These are phyloP conservation scores for Pseudogymnoascus sp. DNA, from an alignment of 2,329 filamentous ascomycete genomes.

Conservation along the genomic window DNA sequence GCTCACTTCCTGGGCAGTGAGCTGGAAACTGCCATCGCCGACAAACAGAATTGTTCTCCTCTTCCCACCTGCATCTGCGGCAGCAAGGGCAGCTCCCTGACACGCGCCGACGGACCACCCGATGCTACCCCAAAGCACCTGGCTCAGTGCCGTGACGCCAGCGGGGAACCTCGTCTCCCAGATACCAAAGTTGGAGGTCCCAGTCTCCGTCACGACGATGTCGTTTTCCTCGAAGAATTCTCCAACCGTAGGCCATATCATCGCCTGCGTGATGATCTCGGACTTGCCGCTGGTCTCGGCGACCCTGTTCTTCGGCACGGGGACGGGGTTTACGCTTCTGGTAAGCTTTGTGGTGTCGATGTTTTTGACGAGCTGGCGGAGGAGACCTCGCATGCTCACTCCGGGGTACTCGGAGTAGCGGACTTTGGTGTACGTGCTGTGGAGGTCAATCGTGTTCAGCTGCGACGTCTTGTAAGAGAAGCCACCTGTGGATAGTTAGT, in stretches of 20 bases:
- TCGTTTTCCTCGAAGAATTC: conserved; percentile 65
- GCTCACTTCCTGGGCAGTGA: conserved; percentile 75
- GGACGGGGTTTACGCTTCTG: conserved; percentile 34
- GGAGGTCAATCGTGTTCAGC: conserved; percentile 72
- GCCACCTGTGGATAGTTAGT: conserved; percentile 40
- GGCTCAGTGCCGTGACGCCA: conserved; percentile 70
- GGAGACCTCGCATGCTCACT: conserved; percentile 68
- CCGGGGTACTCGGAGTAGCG: conserved; percentile 72
- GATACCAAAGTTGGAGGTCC: conserved; percentile 81
- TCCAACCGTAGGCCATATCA: conserved; percentile 70
- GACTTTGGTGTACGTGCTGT: conserved; percentile 64
- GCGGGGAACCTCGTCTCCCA: conserved; percentile 75
- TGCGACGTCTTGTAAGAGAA: conserved; percentile 74
- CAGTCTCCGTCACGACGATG: conserved; percentile 78
- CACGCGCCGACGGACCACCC: conserved; percentile 55
- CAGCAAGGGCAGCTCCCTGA: conserved; percentile 65
- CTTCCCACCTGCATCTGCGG: conserved; percentile 47
- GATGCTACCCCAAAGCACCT: conserved; percentile 65
- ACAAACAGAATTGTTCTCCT: conserved; percentile 72
- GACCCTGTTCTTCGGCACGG: conserved; percentile 46
- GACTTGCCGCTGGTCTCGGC: conserved; percentile 32
- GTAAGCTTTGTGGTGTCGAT: conserved; percentile 48
- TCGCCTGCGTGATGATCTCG: conserved; percentile 55
- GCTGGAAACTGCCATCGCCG: conserved; percentile 81
- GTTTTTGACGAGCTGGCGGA: conserved; percentile 58